A percentile compares a stretch with the other conserved stretches of the same genome.
Evolutionary conservation across 805 yeast species (phyloP).

Genomic region (Cephaloascus fragrans): DNA sequence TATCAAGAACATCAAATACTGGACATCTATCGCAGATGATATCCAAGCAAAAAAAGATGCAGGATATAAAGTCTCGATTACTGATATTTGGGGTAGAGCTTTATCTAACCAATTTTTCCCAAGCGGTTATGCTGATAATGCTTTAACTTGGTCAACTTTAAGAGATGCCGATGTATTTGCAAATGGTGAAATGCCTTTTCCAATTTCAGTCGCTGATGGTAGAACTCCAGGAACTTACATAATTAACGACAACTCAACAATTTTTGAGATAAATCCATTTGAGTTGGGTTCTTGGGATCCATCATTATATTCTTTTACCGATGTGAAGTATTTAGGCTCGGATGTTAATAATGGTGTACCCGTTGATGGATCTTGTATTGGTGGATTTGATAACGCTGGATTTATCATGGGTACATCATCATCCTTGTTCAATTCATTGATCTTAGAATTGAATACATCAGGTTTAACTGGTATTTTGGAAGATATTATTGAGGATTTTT

Average conservation of each 20-base stretch:
- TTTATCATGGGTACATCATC: slow-evolving; percentile 79
- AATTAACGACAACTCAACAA: slow-evolving; percentile 58
- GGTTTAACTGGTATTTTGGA: slow-evolving; percentile 36
- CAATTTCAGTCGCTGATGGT: slow-evolving; percentile 56
- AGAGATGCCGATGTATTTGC: slow-evolving; percentile 52
- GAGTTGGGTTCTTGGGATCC: slow-evolving; percentile 90
- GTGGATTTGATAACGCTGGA: slow-evolving; percentile 75
- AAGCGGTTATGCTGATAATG: slow-evolving; percentile 53
- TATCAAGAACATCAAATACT: slow-evolving; percentile 39
- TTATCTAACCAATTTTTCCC: slow-evolving; percentile 68
- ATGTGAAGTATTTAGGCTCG: slow-evolving; percentile 64
- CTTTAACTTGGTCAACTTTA: slow-evolving; percentile 47
- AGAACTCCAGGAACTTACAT: slow-evolving; percentile 52
- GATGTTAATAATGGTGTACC: slow-evolving; percentile 52
- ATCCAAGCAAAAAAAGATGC: slow-evolving; percentile 45
- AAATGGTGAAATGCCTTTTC: slow-evolving; percentile 63
- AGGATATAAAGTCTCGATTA: slow-evolving; percentile 57
- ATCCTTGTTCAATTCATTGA: slow-evolving; percentile 61
- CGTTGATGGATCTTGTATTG: slow-evolving; percentile 36
- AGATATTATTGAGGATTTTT: slow-evolving; percentile 33
- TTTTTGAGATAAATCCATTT: slow-evolving; percentile 53
- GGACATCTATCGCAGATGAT: slow-evolving; percentile 44
- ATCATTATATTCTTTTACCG: slow-evolving; percentile 52
- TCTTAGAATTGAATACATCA: slow-evolving; percentile 48
- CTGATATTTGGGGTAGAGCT: slow-evolving; percentile 77